A percentile compares a stretch with the other conserved stretches of the same genome.
These are phyloP conservation scores for Dalbergia cultrata DNA, from an alignment of 306 rosid species.

Conservation along the genomic window DNA sequence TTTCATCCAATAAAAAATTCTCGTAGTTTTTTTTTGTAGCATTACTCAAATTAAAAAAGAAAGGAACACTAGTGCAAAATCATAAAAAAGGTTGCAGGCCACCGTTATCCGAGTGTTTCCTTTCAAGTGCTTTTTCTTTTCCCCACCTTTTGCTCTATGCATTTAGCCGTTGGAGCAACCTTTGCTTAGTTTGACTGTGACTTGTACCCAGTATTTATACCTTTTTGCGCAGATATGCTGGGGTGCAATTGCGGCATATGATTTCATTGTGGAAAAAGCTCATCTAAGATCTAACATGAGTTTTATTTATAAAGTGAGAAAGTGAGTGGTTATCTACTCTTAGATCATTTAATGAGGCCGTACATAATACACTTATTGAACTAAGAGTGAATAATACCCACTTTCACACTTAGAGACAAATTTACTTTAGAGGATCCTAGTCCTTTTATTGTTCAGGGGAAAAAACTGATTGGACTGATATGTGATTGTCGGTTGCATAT, in stretches of 20 bases:
- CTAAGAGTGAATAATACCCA: no score
- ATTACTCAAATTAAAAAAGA: not conserved
- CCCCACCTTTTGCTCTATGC: constrained; percentile 34
- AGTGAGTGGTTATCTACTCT: no score
- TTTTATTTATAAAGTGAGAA: no score
- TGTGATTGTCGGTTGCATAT: constrained; percentile 31
- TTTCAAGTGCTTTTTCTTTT: constrained; percentile 38
- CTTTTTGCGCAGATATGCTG: not conserved
- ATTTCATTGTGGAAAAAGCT: not conserved
- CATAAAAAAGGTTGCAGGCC: constrained; percentile 20
- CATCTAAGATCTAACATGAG: no score
- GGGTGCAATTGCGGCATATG: not conserved
- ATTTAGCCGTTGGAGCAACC: constrained; percentile 48
- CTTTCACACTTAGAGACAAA: no score
- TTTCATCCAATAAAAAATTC: no score
- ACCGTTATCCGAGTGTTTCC: constrained; percentile 26
- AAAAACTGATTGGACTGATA: not conserved
- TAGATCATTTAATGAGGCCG: no score
- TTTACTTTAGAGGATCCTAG: not conserved
- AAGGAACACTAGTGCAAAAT: constrained; percentile 3
- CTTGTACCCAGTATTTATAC: not conserved
- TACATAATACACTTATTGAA: no score
- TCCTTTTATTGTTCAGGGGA: not conserved
- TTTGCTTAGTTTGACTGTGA: constrained; percentile 7
- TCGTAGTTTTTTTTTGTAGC: no score